Base-by-base conservation (phyloP, 768 basidiomycete species). In the Tricholoma terreum region DNA sequence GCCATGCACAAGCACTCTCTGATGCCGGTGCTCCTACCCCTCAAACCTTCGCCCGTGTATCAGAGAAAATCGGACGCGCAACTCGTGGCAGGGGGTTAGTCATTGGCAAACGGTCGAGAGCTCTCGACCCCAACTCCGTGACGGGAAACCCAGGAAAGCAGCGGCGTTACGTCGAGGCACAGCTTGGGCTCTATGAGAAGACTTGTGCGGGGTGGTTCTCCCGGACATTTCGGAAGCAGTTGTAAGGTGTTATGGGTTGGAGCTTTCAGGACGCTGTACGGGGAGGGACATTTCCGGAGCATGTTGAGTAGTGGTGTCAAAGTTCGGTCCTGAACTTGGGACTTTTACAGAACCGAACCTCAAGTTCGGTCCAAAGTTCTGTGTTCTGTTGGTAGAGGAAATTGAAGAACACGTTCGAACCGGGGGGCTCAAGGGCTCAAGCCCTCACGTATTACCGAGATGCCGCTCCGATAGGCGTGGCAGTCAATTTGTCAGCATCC, bases 151-250 rank as follows among this genome's bases (percentile, higher is more conserved):
- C 58, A 0, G 74, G 77, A 15, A 81, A 81, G 15, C 69, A 73
- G 12, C 66, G 71, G 31, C 64, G 65, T 15, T 93, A 83, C 58
- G 75, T 87, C 4, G 67, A 75, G 15, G 86, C 90, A 3, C 84
- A 94, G 68, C 70, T 92, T 49, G 79, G 76, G 19, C 62, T 89
- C 36, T 92, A 81, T 58, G 89, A 91, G 56, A 67, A 71, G 46
- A 62, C 71, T 34, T 87, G 89, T 57, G 83, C 81, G 0, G 92
- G 92, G 4, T 89, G 82, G 80, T 93, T 86, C 73, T 93, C 88
- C 67, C 92, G 92, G 92, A 91, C 89, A 35, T 87, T 84, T 66
- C 91, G 85, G 75, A 90, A 92, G 69, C 79, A 84, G 50, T 66
- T 72, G 4, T 69, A 67, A 3, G 84, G 85, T 54, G 91, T 92